A percentile compares a stretch with the other conserved stretches of the same genome.
Evolutionary conservation across 495 filamentous ascomycete species (phyloP).

Genomic region (Terfezia claveryi): DNA sequence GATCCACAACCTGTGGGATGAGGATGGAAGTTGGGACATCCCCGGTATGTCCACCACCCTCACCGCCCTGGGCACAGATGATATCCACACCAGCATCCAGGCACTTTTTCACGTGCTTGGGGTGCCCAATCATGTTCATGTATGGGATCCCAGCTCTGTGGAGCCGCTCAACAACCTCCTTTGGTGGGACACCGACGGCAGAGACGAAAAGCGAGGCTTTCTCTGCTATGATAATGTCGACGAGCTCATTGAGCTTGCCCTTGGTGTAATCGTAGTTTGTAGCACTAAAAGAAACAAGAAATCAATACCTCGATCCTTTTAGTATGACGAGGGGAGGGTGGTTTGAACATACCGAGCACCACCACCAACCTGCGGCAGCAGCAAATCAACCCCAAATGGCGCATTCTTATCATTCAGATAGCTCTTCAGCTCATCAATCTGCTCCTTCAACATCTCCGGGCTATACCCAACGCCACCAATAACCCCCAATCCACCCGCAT

Average conservation of each 20-base stretch:
- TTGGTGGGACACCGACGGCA: conserved; percentile 84
- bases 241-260: conserved; percentile 79
- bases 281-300: conserved; percentile 1
- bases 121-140: conserved; percentile 99
- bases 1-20: conserved; percentile 72
- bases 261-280: conserved; percentile 97
- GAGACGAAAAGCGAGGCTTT: conserved; percentile 87
- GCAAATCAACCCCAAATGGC: conserved; percentile 92
- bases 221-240: conserved; percentile 79
- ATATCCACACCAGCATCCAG: conserved; percentile 73
- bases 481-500: conserved; percentile 89
- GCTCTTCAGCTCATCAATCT: conserved; percentile 83
- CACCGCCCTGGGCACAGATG: conserved; percentile 83
- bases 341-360: conserved; percentile 34
- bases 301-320: not conserved
- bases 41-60: conserved; percentile 81
- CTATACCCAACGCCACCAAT: conserved; percentile 94
- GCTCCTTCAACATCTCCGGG: conserved; percentile 86
- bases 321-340: too few relatives aligned
- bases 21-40: conserved; percentile 73
- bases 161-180: conserved; percentile 65
- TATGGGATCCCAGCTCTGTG: conserved; percentile 74
- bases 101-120: conserved; percentile 91
- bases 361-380: conserved; percentile 86
- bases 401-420: conserved; percentile 82